phyloP scores from a whole-genome alignment of 2,329 filamentous ascomycete species.

The Exophiala sp. region DNA sequence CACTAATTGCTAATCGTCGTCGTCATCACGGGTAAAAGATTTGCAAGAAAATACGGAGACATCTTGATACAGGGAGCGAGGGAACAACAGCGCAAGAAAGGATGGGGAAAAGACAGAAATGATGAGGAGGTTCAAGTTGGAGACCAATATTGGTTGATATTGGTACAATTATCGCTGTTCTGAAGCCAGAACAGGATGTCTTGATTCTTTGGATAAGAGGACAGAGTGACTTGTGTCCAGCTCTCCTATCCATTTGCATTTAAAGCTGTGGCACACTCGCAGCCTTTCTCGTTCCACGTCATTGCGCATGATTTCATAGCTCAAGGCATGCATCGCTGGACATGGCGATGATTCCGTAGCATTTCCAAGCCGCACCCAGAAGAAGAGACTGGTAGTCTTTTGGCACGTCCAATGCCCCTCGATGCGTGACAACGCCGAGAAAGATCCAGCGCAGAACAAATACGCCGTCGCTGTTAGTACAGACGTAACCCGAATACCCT shows the following conservation, averaged over 20 bases:
- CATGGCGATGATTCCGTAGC: neutral
- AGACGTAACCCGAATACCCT: neutral
- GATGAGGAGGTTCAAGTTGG: neutral
- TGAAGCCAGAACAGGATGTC: neutral
- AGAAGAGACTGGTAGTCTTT: no score
- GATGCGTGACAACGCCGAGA: neutral
- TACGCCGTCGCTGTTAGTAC: neutral
- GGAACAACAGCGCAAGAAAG: no score
- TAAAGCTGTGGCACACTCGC: no score
- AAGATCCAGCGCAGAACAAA: neutral
- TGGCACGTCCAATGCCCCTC: neutral
- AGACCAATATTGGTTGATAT: neutral
- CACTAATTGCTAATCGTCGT: no score
- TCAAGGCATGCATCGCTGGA: neutral
- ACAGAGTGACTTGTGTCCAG: neutral
- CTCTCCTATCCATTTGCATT: neutral
- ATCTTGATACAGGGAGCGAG: no score
- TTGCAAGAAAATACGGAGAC: no score
- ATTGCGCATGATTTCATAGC: neutral
- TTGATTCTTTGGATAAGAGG: neutral
- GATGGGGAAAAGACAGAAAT: no score
- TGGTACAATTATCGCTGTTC: neutral
- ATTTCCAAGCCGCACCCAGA: neutral
- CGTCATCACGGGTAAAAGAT: no score
- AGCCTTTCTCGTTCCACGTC: neutral